A percentile compares a stretch with the other conserved stretches of the same genome.
phyloP scores from a whole-genome alignment of 78 protist species.

The Guillardia theta region DNA sequence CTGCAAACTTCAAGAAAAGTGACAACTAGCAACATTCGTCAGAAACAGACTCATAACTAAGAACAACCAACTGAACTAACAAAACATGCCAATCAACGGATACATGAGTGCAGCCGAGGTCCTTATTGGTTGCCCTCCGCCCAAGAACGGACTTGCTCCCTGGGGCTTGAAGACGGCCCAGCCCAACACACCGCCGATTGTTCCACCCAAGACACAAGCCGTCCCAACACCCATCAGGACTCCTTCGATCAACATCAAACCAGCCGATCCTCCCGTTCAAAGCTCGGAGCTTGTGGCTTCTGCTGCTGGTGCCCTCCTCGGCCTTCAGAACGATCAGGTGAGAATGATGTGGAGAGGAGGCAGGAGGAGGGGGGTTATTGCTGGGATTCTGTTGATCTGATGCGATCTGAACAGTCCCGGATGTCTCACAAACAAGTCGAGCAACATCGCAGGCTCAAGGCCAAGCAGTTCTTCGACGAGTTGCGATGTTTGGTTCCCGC shows the following conservation, averaged over 20 bases:
- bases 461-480: slow-evolving; percentile 1
- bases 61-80: too few species aligned
- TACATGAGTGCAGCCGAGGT: neutral
- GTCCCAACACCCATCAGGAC: neutral
- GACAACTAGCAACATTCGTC: too few species aligned
- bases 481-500: neutral
- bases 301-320: neutral
- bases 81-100: neutral
- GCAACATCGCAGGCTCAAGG: neutral
- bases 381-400: too few species aligned
- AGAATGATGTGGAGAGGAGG: too few species aligned
- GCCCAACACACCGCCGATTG: neutral
- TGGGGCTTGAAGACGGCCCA: too few species aligned
- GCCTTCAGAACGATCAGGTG: neutral
- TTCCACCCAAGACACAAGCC: neutral
- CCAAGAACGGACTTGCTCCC: too few species aligned
- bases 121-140: neutral
- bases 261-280: neutral
- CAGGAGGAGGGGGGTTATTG: too few species aligned
- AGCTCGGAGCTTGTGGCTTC: neutral
- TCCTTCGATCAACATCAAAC: neutral
- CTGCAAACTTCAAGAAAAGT: too few species aligned
- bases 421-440: slow-evolving; percentile 18
- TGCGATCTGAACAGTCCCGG: neutral
- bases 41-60: too few species aligned